Evolutionary conservation across 768 basidiomycete species (phyloP), one percentile per base, ranked within the genome.

Genomic region (Amanita pallidorosea): DNA sequence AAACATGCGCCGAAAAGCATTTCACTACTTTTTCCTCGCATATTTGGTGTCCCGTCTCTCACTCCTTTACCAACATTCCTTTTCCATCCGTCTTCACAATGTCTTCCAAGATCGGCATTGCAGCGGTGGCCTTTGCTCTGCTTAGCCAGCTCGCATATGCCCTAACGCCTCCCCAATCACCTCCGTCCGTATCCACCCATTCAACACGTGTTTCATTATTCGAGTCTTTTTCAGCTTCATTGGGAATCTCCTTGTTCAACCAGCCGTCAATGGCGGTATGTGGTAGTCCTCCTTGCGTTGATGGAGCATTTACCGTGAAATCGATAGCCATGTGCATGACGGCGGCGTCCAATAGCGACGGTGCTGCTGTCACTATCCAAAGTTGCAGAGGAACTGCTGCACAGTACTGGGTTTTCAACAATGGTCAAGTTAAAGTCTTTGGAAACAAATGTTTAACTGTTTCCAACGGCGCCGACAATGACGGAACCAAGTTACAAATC

Each of bases 381-480:
- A 53, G 67, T 5, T 80, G 78, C 60, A 70, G 67, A 9, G 71
- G 70, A 18, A 58, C 67, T 18, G 58, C 60, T n/a, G 57, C 65
- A 20, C 77, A 80, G 59, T 65, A 73, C 53, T 79, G 76, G 75
- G 65, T 65, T 6, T 79, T 78, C 56, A 61, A 53, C 2, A 64
- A 63, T 33, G 73, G 74, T 20, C 62, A 56, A 45, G 66, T 78
- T 34, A 67, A 65, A 36, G 60, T 75, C 23, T 75, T 70, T 51
- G 70, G 68, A 27, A 63, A 67, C 56, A 79, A 75, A 56, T 79
- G 76, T 58, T 61, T 79, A 23, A 75, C 77, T 47, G 71, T 76
- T n/a, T 59, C 66, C 0, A 58, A 62, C 25, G 77, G 78, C 5
- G 61, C 45, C 7, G 70, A 58, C 25, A 55, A 55, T 29, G 70